These are phyloP conservation scores for Aulographum hederae DNA, from an alignment of 2,329 filamentous ascomycete genomes.

Conservation along the genomic window DNA sequence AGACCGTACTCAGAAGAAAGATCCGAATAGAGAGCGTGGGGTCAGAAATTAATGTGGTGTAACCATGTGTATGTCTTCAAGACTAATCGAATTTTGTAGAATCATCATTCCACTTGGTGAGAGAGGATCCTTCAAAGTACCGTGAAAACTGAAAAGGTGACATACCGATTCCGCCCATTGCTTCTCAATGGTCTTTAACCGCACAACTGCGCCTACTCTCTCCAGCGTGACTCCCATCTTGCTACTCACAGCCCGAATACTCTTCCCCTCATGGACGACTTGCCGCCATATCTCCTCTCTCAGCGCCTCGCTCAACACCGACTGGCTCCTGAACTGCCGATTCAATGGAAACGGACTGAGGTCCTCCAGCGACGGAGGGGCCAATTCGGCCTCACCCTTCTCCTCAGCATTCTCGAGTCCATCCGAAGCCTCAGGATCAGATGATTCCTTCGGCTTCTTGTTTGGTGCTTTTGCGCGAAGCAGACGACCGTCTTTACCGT, in stretches of 20 bases:
- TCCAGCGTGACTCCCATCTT: slow-evolving; percentile 65
- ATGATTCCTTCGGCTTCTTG: background rate
- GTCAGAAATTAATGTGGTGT: slow-evolving; percentile 40
- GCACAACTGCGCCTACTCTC: slow-evolving; percentile 67
- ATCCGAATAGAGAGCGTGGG: too few relatives aligned
- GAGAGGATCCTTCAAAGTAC: background rate
- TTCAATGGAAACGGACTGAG: slow-evolving; percentile 56
- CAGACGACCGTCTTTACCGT: slow-evolving; percentile 9
- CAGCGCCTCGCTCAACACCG: slow-evolving; percentile 55
- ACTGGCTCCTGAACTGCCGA: slow-evolving; percentile 47
- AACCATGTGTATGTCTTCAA: slow-evolving; percentile 95
- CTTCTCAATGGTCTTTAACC: slow-evolving; percentile 74
- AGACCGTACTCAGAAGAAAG: too few relatives aligned
- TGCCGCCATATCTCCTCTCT: slow-evolving; percentile 56
- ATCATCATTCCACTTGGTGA: slow-evolving; percentile 54
- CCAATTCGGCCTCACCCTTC: slow-evolving; percentile 7
- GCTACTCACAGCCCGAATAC: slow-evolving; percentile 59
- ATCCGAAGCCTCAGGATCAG: background rate
- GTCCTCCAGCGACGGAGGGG: slow-evolving; percentile 15
- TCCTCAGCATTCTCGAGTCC: slow-evolving; percentile 4
- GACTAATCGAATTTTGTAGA: slow-evolving; percentile 91
- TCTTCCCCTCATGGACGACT: slow-evolving; percentile 46
- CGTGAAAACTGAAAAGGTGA: too few relatives aligned
- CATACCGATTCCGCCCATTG: slow-evolving; percentile 60
- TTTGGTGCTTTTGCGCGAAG: background rate